These are phyloP conservation scores for Cladosporium oxysporum DNA, from an alignment of 2,329 filamentous ascomycete genomes.

Conservation along the genomic window DNA sequence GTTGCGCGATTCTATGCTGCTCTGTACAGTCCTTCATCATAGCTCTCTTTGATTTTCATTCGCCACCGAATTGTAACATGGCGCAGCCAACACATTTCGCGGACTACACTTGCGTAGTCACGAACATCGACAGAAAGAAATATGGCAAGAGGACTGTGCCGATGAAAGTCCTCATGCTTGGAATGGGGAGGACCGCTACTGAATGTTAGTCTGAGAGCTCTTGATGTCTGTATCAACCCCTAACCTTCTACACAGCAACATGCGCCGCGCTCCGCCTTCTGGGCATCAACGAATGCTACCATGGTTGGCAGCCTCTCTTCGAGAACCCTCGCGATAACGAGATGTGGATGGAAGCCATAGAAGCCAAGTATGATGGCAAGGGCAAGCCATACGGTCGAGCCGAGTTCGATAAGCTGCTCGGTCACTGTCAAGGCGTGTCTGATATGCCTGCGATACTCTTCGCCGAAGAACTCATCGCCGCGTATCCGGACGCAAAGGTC, in stretches of 20 bases:
- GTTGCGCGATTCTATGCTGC: too few species aligned
- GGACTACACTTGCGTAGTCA: conserved; percentile 11
- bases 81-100: conserved; percentile 17
- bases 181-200: conserved; percentile 67
- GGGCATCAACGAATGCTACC: conserved; percentile 65
- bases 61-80: background rate
- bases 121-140: conserved; percentile 23
- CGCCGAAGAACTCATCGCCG: conserved; percentile 24
- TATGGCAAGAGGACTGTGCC: conserved; percentile 40
- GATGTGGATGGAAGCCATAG: conserved; percentile 29
- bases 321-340: conserved; percentile 26
- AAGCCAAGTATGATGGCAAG: conserved; percentile 26
- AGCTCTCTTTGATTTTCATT: too few species aligned
- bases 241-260: conserved; percentile 11
- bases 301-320: conserved; percentile 56
- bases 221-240: background rate
- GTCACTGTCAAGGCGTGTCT: conserved; percentile 50
- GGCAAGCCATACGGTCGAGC: conserved; percentile 5
- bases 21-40: too few species aligned
- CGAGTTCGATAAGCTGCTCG: conserved; percentile 63
- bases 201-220: conserved; percentile 41
- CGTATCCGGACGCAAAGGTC: conserved; percentile 31
- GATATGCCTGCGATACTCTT: conserved; percentile 26
- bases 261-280: conserved; percentile 58
- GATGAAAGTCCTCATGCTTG: conserved; percentile 68